These are phyloP conservation scores for Streptanthus diversifolius DNA, from an alignment of 345 rosid species.

Conservation along the genomic window DNA sequence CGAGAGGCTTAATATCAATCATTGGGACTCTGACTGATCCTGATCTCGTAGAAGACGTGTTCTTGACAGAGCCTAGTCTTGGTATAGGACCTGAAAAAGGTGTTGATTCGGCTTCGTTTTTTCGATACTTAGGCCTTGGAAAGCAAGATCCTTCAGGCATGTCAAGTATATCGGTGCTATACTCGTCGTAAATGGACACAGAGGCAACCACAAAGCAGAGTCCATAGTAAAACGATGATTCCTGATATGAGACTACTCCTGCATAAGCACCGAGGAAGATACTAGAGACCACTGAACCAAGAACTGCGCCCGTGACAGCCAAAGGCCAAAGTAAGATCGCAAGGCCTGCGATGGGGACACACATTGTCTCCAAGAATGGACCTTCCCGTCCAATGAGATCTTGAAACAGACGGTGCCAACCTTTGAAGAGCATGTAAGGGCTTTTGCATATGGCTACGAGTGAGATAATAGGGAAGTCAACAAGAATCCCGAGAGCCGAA, in stretches of 20 bases:
- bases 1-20: conserved; percentile 76
- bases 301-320: conserved; percentile 84
- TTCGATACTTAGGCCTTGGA: conserved; percentile 68
- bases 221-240: conserved; percentile 86
- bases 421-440: conserved; percentile 89
- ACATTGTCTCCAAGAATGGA: conserved; percentile 94
- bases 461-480: conserved; percentile 70
- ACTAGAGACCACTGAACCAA: conserved; percentile 70
- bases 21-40: conserved; percentile 48
- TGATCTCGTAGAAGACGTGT: conserved; percentile 41
- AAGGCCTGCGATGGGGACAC: conserved; percentile 96
- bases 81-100: conserved; percentile 46
- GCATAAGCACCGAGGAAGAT: conserved; percentile 89
- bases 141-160: conserved; percentile 93
- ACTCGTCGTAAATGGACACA: conserved; percentile 82
- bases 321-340: conserved; percentile 92
- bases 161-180: conserved; percentile 85
- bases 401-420: conserved; percentile 90
- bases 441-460: conserved; percentile 73
- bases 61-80: conserved; percentile 46
- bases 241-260: conserved; percentile 78
- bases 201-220: conserved; percentile 75
- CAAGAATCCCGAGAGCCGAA: conserved; percentile 56
- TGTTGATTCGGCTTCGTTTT: conserved; percentile 20
- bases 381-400: conserved; percentile 96